Percentiles rank a stretch among this genome's conserved stretches.
These are phyloP conservation scores for Chaetothyriales sp. DNA, from an alignment of 2,329 filamentous ascomycete genomes.

Conservation along the genomic window DNA sequence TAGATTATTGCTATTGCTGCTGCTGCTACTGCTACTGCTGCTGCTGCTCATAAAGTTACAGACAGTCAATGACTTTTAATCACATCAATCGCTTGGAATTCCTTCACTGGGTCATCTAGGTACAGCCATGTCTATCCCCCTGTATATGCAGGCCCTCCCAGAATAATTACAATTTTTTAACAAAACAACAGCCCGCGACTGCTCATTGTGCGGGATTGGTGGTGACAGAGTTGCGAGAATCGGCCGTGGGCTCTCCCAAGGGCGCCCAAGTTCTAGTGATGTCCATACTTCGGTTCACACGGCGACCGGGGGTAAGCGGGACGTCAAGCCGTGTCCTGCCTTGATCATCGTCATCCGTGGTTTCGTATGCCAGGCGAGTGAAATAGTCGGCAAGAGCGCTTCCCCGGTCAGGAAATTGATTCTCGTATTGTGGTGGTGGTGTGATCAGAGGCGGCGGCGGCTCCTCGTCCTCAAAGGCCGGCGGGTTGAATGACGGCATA, in stretches of 20 bases:
- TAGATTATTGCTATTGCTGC: no score
- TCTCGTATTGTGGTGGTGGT: conserved; percentile 72
- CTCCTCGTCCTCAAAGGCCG: conserved; percentile 68
- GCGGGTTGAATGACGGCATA: conserved; percentile 73
- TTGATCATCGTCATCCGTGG: conserved; percentile 39
- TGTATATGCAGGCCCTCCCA: background rate
- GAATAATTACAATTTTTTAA: background rate
- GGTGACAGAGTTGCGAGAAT: conserved; percentile 2
- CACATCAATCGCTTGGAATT: no score
- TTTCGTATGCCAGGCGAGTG: conserved; percentile 58
- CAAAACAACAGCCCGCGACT: conserved; percentile 5
- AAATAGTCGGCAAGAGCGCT: conserved; percentile 75
- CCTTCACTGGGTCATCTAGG: no score
- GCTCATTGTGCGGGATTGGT: conserved; percentile 4
- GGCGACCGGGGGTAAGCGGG: conserved; percentile 47
- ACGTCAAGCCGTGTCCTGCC: conserved; percentile 35
- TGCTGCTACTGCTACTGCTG: no score
- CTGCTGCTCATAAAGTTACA: no score
- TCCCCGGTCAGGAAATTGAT: conserved; percentile 50
- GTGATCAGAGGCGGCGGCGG: conserved; percentile 61
- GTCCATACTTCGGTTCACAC: conserved; percentile 51
- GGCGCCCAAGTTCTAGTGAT: conserved; percentile 42
- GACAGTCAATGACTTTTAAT: no score
- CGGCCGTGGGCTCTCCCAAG: conserved; percentile 18
- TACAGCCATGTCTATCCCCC: background rate